Conservation (phyloP, 129 eudicot species). For the Tagetes patula region DNA sequence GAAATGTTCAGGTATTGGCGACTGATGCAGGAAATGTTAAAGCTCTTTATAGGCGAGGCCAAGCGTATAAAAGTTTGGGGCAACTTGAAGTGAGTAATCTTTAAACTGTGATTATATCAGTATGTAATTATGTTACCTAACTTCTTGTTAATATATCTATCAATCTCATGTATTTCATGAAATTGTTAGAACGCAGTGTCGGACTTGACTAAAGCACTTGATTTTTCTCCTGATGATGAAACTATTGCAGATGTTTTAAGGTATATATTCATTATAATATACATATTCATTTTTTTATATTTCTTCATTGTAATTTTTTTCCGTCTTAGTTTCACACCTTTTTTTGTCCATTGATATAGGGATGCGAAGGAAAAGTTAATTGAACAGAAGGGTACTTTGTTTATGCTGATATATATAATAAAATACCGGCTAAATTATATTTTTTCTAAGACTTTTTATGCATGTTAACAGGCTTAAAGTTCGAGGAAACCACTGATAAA, state of each 20-base stretch:
- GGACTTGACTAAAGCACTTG: conserved; percentile 73
- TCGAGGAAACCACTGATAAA: conserved; percentile 87
- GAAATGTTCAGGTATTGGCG: conserved; percentile 63
- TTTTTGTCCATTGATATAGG: conserved; percentile 37
- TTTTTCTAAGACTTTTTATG: conserved; percentile 6
- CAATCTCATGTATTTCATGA: conserved; percentile 19
- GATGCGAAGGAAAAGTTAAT: conserved; percentile 52
- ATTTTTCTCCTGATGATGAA: conserved; percentile 91
- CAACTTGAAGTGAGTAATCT: conserved; percentile 59
- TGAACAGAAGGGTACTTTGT: conserved; percentile 51
- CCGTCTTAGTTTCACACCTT: neutral
- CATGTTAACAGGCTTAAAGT: conserved; percentile 51
- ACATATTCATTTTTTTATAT: neutral
- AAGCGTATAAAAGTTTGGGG: conserved; percentile 79
- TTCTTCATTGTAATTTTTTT: neutral
- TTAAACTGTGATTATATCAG: conserved; percentile 2
- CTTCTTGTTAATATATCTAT: neutral
- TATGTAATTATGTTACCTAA: conserved; percentile 1
- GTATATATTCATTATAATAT: conserved; percentile 35
- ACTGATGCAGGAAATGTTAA: conserved; percentile 70
- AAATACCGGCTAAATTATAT: neutral
- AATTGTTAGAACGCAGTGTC: conserved; percentile 62
- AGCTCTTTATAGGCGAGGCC: conserved; percentile 98
- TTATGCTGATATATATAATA: conserved; percentile 1
- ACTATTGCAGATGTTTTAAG: conserved; percentile 84